Conservation (phyloP, 169 alveolate genomes). For the Miamiensis avidus region DNA sequence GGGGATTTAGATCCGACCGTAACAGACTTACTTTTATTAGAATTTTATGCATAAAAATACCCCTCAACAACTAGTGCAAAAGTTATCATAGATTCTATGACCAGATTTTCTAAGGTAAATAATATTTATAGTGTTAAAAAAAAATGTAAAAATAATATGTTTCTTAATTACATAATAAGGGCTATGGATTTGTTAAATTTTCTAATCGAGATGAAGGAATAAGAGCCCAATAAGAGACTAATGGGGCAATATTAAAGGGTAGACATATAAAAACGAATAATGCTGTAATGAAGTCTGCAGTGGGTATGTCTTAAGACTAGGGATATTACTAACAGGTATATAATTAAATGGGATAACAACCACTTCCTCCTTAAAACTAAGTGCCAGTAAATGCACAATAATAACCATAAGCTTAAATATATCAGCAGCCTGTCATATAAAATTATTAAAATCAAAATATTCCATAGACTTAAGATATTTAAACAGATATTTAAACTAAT, state of each 20-base stretch:
- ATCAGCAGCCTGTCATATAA: no score
- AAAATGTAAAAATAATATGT: no score
- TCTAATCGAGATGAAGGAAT: background rate
- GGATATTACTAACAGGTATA: no score
- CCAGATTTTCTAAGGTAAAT: background rate
- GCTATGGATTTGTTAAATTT: background rate
- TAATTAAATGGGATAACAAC: no score
- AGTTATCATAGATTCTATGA: background rate
- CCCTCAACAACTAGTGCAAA: background rate
- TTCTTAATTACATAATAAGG: background rate
- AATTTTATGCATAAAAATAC: background rate
- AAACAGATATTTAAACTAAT: no score
- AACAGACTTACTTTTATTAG: background rate
- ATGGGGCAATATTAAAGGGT: background rate
- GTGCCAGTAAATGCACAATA: no score
- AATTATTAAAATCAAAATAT: no score
- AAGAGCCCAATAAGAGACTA: background rate
- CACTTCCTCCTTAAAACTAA: no score
- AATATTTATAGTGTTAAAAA: background rate
- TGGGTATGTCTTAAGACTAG: no score
- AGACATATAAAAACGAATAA: background rate
- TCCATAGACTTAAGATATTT: no score
- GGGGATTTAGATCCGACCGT: background rate
- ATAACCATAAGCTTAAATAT: no score
- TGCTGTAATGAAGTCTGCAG: no score